Base-by-base conservation (phyloP, 164 flowering plant species). In the Chimonanthus salicifolius region DNA sequence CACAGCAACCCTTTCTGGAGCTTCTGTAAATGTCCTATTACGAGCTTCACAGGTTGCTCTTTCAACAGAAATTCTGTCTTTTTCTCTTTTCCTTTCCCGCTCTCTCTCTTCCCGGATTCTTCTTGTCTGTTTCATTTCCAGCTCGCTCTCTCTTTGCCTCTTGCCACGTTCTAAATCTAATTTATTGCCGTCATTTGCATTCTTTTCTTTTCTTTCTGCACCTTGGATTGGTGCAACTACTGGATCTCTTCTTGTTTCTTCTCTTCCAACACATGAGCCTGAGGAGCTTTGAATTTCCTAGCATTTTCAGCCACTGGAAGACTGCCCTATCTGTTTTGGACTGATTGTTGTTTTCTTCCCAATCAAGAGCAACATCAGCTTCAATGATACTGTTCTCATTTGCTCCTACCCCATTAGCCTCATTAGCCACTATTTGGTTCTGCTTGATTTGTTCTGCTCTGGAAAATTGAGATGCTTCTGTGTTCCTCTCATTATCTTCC, bases 41-140 rank as follows among this genome's bases (percentile, higher is more conserved):
- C 88, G 81, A 47, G 90, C 95, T 85, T 94, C 97, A 71, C 88
- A 85, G 8, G 90, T 89, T 20, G 87, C 97, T 80, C 90, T 83
- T 78, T 94, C 98, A 71, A 93, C 97, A 74, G 83, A 79, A 78
- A 80, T 74, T 70, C 83, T 80, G 64, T 82, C 83, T 60, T 78
- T 82, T 65, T 80, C 83, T 80, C 84, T 78, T 78, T 82, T 82
- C 54, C 80, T 79, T 67, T 77, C 80, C 73, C 84, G 71, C n/a
- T 82, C 84, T 67, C 72, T 80, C 46, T 82, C 85, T 73, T 82
- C 83, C 76, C 80, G 81, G 62, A 78, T 10, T 76, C 74, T 82
- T 62, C 78, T 80, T 49, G 76, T 48, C 11, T 78, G 80, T 74
- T 82, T 82, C 71, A 54, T 71, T 49, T 80, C 84, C 74, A 78